Base-by-base conservation (phyloP, 1,284 basidiomycete species). In the Neonothopanus nambi region DNA sequence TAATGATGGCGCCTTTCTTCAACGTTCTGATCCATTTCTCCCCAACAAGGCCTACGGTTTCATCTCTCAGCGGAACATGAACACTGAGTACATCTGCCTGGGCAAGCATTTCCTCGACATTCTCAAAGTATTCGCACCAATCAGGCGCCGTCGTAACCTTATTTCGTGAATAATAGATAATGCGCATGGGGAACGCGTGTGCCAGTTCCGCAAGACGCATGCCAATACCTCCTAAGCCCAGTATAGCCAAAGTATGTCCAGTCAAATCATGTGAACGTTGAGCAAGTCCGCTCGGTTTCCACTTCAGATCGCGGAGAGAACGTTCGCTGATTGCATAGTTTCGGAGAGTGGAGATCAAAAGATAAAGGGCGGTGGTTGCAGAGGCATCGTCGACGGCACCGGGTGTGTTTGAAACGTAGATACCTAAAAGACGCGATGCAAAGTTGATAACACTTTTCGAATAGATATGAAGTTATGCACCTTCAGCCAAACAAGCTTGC, bases 141-240 rank as follows among this genome's bases (percentile, higher is more conserved):
- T 75, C 77, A 1, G 92, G 91, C 6, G 84, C 84, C 52, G 76
- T 66, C 12, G 70, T 62, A 38, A 77, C 79, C 49, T 77, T 83
- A 36, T 73, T 70, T 28, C 94, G 81, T 33, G 77, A 85, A 74
- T 95, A 86, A 70, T 96, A 93, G 58, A 96, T 80, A 51, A 95
- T 76, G 51, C 91, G 84, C 93, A 96, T 95, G 12, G 87, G 89
- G 70, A 94, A 91, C 0, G 84, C 82, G 50, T 81, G 84, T 0
- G 76, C 82, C 52, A 90, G 75, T 59, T 85, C 78, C 0, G 87
- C 88, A 23, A 90, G 73, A 37, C 84, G 84, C 48, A 80, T 64
- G 0, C 94, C 95, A 64, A 96, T 96, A 1, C 94, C 93, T 30
- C 95, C 95, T 43, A 96, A 83, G 0, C 95, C 94, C 26, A 97